Conservation (phyloP, 106 monocot genomes). For the Dendrobium officinale region DNA sequence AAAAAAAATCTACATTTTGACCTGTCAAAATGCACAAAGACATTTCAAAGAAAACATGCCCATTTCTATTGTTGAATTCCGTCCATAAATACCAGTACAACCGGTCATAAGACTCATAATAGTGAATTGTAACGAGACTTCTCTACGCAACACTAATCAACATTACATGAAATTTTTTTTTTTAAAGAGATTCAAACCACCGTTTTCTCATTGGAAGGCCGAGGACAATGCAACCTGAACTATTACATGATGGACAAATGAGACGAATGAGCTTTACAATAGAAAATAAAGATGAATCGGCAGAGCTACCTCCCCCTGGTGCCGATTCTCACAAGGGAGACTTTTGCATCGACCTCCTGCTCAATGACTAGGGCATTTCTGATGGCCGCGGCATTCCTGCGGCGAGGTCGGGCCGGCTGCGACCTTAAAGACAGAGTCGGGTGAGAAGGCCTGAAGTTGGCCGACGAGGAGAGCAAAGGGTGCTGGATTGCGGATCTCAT, state of each 20-base stretch:
- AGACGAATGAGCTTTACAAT: not conserved
- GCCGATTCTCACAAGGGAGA: constrained; percentile 78
- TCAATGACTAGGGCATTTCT: constrained; percentile 55
- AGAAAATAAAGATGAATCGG: constrained; percentile 9
- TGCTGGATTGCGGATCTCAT: constrained; percentile 36
- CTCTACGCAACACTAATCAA: too few relatives aligned
- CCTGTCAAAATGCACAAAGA: too few relatives aligned
- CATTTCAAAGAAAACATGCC: too few relatives aligned
- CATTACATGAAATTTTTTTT: not conserved
- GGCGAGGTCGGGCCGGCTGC: constrained; percentile 2
- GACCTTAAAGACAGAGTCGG: constrained; percentile 2
- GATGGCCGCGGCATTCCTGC: constrained; percentile 19
- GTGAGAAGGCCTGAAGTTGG: not conserved
- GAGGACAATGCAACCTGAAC: not conserved
- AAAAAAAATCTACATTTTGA: too few relatives aligned
- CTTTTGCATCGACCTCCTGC: constrained; percentile 62
- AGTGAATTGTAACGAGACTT: too few relatives aligned
- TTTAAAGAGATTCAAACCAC: not conserved
- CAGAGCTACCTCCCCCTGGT: constrained; percentile 77
- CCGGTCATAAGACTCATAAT: too few relatives aligned
- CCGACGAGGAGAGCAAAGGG: constrained; percentile 21
- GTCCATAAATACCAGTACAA: too few relatives aligned
- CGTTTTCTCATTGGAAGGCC: not conserved
- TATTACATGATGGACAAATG: not conserved
- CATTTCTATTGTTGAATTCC: too few relatives aligned